Percentiles rank a stretch among this genome's conserved stretches.
phyloP scores from a whole-genome alignment of 495 filamentous ascomycete genomes.

The Thermothielavioides terrestris region DNA sequence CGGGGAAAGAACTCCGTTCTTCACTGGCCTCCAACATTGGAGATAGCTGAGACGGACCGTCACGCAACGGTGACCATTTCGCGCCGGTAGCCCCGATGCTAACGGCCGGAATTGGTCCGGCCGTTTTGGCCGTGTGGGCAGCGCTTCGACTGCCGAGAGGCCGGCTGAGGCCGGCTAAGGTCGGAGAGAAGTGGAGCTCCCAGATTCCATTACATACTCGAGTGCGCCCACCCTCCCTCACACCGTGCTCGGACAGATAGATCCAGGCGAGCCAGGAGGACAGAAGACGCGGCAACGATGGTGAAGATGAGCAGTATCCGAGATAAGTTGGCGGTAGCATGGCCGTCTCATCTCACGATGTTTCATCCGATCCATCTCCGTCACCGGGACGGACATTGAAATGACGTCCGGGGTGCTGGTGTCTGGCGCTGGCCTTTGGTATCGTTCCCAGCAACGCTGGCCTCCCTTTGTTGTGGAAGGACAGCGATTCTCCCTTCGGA shows the following conservation, averaged over 20 bases:
- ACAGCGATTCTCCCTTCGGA: neutral
- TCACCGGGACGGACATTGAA: too few species aligned
- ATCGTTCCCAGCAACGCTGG: too few species aligned
- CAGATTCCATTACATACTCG: slow-evolving; percentile 19
- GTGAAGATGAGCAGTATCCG: too few species aligned
- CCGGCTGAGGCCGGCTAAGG: slow-evolving; percentile 31
- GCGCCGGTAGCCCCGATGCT: slow-evolving; percentile 1
- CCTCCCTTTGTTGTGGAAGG: too few species aligned
- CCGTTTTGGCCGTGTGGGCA: slow-evolving; percentile 12
- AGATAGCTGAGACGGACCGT: neutral
- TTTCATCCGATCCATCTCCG: too few species aligned
- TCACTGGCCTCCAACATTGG: neutral
- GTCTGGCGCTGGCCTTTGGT: too few species aligned
- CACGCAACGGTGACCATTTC: slow-evolving; percentile 8
- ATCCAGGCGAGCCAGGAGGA: neutral
- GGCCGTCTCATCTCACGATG: too few species aligned
- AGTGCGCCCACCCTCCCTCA: neutral
- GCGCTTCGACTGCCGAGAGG: neutral
- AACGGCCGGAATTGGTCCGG: slow-evolving; percentile 29
- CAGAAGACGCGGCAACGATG: neutral
- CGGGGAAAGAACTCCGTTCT: too few species aligned
- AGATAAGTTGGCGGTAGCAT: too few species aligned
- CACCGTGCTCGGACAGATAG: too few species aligned
- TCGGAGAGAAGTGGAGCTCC: slow-evolving; percentile 23
- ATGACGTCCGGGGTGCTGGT: too few species aligned